A percentile compares a stretch with the other conserved stretches of the same genome.
Evolutionary conservation across 1,284 basidiomycete genomes (phyloP).

Genomic region (Irpex lacteus): DNA sequence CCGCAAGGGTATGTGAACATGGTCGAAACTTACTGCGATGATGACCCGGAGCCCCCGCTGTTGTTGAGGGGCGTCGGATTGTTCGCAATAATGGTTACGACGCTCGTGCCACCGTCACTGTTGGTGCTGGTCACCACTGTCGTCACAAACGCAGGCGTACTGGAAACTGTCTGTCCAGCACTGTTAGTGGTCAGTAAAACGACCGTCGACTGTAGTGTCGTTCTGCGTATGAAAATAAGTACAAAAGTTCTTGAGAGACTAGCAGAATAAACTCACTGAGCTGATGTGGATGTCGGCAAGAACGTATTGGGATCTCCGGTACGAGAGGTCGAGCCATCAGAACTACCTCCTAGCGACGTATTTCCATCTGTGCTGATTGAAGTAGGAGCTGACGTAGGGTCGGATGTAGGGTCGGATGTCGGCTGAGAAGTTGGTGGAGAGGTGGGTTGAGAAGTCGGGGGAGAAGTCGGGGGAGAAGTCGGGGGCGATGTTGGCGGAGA

Average conservation of each 20-base stretch:
- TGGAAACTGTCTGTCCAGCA: slow-evolving; percentile 46
- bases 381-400: neutral
- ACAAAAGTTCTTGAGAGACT: neutral
- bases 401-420: neutral
- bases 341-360: neutral
- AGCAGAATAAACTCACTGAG: neutral
- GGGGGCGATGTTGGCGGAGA: neutral
- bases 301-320: neutral
- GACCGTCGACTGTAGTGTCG: slow-evolving; percentile 51
- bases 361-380: neutral
- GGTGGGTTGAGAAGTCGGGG: slow-evolving; percentile 6
- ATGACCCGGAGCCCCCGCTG: slow-evolving; percentile 32
- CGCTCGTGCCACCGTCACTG: slow-evolving; percentile 47
- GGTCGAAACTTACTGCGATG: slow-evolving; percentile 42
- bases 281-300: neutral
- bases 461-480: neutral
- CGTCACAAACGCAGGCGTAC: slow-evolving; percentile 55
- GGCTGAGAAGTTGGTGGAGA: slow-evolving; percentile 6
- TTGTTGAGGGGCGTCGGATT: slow-evolving; percentile 65
- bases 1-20: slow-evolving; percentile 5
- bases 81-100: slow-evolving; percentile 56
- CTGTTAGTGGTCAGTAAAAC: slow-evolving; percentile 58
- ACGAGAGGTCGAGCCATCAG: neutral
- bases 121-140: slow-evolving; percentile 51
- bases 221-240: slow-evolving; percentile 33